Conservation (phyloP, 495 filamentous ascomycete species). For the Evansstolkia leycettana region DNA sequence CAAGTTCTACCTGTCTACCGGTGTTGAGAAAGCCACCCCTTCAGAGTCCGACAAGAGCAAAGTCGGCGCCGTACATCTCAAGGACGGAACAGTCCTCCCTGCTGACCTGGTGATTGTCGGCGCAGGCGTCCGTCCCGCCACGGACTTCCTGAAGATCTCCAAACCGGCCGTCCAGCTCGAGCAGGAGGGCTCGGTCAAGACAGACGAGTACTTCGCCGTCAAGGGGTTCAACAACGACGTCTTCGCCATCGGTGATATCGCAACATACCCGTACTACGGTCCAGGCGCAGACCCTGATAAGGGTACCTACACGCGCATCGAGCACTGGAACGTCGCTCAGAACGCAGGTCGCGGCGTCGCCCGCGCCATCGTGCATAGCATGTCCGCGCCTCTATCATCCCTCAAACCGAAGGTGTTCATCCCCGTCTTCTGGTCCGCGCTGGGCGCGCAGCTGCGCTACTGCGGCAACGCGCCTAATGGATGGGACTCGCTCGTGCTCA, state of each 20-base stretch:
- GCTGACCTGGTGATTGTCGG: conserved; percentile 88
- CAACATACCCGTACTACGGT: conserved; percentile 86
- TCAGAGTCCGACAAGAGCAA: conserved; percentile 47
- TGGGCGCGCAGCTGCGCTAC: conserved; percentile 82
- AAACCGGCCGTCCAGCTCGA: conserved; percentile 54
- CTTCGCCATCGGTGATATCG: conserved; percentile 92
- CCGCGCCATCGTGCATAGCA: conserved; percentile 50
- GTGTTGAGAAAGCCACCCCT: conserved; percentile 68
- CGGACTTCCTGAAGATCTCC: conserved; percentile 70
- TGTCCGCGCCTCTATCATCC: conserved; percentile 14
- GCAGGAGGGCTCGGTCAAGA: conserved; percentile 68
- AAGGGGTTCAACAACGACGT: conserved; percentile 57
- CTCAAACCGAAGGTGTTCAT: conserved; percentile 61
- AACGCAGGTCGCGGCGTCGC: conserved; percentile 75
- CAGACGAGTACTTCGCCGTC: conserved; percentile 66
- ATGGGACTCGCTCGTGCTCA: conserved; percentile 71
- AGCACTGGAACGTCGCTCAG: conserved; percentile 98
- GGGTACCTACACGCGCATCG: conserved; percentile 56
- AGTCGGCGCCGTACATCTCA: conserved; percentile 73
- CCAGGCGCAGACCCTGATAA: conserved; percentile 49
- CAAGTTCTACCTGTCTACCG: conserved; percentile 70
- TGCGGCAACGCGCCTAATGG: conserved; percentile 73
- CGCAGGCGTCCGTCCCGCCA: conserved; percentile 78
- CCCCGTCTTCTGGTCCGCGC: conserved; percentile 91
- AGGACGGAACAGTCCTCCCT: conserved; percentile 71